Evolutionary conservation across 225 moss, liverwort and hornwort genomes (phyloP).

Genomic region (Lunularia cruciata): DNA sequence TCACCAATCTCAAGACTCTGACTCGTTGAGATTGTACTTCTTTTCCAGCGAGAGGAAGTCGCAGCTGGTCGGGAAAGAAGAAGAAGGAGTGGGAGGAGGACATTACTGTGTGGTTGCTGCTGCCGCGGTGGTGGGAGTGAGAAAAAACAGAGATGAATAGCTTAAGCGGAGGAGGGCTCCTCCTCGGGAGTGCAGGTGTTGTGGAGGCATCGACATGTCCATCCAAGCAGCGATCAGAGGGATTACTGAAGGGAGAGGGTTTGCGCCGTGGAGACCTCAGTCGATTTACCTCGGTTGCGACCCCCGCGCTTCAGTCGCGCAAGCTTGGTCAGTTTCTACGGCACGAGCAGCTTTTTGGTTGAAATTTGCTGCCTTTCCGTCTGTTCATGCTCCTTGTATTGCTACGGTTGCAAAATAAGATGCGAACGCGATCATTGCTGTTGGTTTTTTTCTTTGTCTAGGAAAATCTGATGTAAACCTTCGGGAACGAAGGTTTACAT

Average conservation of each 20-base stretch:
- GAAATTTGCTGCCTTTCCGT: not conserved
- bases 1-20: too few relatives aligned
- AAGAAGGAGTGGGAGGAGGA: too few relatives aligned
- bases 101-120: too few relatives aligned
- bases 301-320: constrained; percentile 6
- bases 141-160: constrained; percentile 26
- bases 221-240: constrained; percentile 6
- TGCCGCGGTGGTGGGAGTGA: too few relatives aligned
- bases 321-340: constrained; percentile 38
- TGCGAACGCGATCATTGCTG: not conserved
- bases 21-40: too few relatives aligned
- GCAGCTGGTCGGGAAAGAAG: too few relatives aligned
- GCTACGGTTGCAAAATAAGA: not conserved
- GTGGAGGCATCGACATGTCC: not conserved
- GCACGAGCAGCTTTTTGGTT: not conserved
- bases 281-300: constrained; percentile 24
- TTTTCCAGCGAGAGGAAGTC: too few relatives aligned
- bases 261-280: constrained; percentile 26
- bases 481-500: too few relatives aligned
- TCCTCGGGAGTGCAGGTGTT: constrained; percentile 1
- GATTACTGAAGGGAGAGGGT: constrained; percentile 39
- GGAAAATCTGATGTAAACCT: too few relatives aligned
- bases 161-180: constrained; percentile 29
- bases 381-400: not conserved
- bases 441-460: not conserved